A percentile compares a stretch with the other conserved stretches of the same genome.
Evolutionary conservation across 371 early-diverging fungal species (phyloP).

Genomic region (Mortierella sp.): DNA sequence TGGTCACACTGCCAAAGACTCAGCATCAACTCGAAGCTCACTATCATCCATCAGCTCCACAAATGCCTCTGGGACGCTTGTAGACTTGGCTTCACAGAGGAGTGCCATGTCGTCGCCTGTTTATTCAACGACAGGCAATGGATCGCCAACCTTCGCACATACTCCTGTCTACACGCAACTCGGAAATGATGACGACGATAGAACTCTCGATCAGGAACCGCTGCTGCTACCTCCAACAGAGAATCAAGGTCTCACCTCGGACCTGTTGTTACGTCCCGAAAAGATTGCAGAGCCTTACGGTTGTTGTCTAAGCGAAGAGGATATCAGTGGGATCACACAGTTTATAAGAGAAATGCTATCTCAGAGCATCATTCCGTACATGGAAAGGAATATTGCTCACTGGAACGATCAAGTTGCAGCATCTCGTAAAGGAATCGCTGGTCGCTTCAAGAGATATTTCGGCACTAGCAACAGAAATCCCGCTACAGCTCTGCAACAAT

Average conservation of each 20-base stretch:
- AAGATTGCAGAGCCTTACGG: slow-evolving; percentile 64
- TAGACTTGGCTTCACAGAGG: slow-evolving; percentile 39
- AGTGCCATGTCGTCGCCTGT: slow-evolving; percentile 50
- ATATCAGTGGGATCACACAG: slow-evolving; percentile 64
- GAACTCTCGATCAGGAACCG: slow-evolving; percentile 33
- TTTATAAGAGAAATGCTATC: slow-evolving; percentile 76
- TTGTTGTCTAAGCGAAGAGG: slow-evolving; percentile 65
- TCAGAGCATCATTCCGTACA: slow-evolving; percentile 86
- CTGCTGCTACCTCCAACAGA: slow-evolving; percentile 22
- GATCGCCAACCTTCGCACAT: slow-evolving; percentile 43
- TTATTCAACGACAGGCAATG: slow-evolving; percentile 39
- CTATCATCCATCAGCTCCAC: slow-evolving; percentile 35
- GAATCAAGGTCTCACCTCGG: slow-evolving; percentile 15
- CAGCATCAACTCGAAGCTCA: slow-evolving; percentile 27
- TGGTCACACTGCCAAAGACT: slow-evolving; percentile 39
- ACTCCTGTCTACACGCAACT: slow-evolving; percentile 45
- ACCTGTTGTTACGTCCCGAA: slow-evolving; percentile 40
- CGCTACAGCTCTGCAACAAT: slow-evolving; percentile 49
- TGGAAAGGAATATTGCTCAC: slow-evolving; percentile 89
- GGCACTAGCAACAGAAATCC: slow-evolving; percentile 65
- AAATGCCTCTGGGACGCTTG: slow-evolving; percentile 27
- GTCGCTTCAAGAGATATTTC: slow-evolving; percentile 88
- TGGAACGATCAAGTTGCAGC: slow-evolving; percentile 95
- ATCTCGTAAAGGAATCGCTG: slow-evolving; percentile 90
- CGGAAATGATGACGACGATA: slow-evolving; percentile 52